Evolutionary conservation across 148 eudicot species (phyloP), one percentile per base, ranked within the genome.

Genomic region (Limonium bicolor): DNA sequence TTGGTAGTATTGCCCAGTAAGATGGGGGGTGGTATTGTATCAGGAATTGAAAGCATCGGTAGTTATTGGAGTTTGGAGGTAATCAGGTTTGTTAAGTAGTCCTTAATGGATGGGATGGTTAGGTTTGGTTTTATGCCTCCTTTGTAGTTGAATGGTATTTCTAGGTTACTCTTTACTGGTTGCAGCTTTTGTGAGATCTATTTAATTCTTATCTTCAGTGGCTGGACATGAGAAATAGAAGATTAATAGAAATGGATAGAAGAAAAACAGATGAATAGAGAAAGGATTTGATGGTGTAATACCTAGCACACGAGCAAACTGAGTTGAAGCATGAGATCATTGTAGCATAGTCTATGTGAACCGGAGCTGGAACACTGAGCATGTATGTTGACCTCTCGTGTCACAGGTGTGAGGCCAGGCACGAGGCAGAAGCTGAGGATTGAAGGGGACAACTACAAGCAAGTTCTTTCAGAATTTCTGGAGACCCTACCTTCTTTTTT

Each of bases 351-450:
- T 9, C 27, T 10, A 13, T 2, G 5, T 19, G 34, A 7, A 15
- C 7, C 2, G 8, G 1, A 16, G 23, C 48, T 12, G 19, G 30
- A 43, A 12, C 10, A 4, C 12, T 15, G 24, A 9, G 8, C 14
- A 19, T 12, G 17, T 23, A 24, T 41, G 15, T 28, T 25, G 29
- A 34, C 27, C 7, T 14, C 21, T 27, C 20, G 2, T 36, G 20
- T 52, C 13, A 11, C 71, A 74, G 86, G 81, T 78, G 28, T 46
- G 54, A 66, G 71, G 51, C 86, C 81, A 3, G 67, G 72, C 17
- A 78, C 81, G 7, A 61, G 63, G 48, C 50, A 50, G 14, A 78
- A 78, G 56, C 55, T 78, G 38, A 68, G 49, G 40, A 63, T 68
- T 31, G 41, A 62, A 34, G 76, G 78, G 29, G 56, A 55, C 0